Percentiles rank a stretch among this genome's conserved stretches.
These are phyloP conservation scores for Boletellus sp. DNA, from an alignment of 768 basidiomycete species.

Conservation along the genomic window DNA sequence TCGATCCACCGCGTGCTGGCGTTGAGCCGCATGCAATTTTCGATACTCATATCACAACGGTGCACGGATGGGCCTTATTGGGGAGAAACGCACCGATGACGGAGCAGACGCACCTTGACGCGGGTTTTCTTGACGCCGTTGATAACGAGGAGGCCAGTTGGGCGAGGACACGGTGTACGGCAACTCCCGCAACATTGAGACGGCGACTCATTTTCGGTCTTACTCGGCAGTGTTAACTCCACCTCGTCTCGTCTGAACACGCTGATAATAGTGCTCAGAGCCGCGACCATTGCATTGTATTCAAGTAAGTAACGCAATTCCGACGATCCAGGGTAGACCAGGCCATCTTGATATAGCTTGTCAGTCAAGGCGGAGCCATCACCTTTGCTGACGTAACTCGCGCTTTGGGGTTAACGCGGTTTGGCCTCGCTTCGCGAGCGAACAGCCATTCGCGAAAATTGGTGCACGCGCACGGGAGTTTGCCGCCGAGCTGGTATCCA, in stretches of 20 bases:
- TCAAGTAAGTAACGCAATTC: too few species aligned
- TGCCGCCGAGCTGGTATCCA: conserved; percentile 8
- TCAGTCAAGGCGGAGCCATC: background rate
- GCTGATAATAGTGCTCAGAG: too few species aligned
- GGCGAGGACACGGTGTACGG: conserved; percentile 13
- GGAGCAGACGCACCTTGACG: conserved; percentile 30
- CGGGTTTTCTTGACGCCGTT: conserved; percentile 30
- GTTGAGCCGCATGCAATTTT: conserved; percentile 1
- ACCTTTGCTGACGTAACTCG: conserved; percentile 20
- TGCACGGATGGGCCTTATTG: background rate
- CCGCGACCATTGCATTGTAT: too few species aligned
- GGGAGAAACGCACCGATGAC: background rate
- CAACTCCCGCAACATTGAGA: conserved; percentile 24
- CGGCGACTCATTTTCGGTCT: conserved; percentile 27
- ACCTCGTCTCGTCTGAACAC: too few species aligned
- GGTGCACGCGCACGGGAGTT: background rate
- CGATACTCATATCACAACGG: background rate
- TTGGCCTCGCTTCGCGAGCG: too few species aligned
- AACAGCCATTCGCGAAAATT: background rate
- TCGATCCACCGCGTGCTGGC: conserved; percentile 22
- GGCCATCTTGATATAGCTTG: background rate
- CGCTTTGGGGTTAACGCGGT: background rate
- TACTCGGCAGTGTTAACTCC: too few species aligned
- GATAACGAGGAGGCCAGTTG: conserved; percentile 13
- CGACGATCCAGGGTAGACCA: too few species aligned